Evolutionary conservation across 2,329 filamentous ascomycete genomes (phyloP).

Genomic region (Botryotinia convoluta): DNA sequence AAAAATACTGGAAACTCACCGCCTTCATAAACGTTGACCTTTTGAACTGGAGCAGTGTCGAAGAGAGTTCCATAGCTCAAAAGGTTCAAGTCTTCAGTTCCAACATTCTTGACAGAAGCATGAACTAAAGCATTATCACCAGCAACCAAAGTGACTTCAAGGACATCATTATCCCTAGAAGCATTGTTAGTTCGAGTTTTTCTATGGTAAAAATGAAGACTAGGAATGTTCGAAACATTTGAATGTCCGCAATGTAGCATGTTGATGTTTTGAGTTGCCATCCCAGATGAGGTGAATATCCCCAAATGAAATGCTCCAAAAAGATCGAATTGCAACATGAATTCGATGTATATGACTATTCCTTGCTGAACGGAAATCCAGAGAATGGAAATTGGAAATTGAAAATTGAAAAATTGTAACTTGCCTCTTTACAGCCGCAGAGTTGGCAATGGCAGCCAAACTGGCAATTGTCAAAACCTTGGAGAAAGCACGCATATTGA

Average conservation of each 20-base stretch:
- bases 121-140: constrained; percentile 41
- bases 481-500: constrained; percentile 12
- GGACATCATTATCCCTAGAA: constrained; percentile 33
- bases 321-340: background rate
- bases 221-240: background rate
- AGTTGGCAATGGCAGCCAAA: constrained; percentile 21
- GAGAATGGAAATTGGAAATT: background rate
- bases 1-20: constrained; percentile 34
- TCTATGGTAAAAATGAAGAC: background rate
- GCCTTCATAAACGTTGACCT: constrained; percentile 39
- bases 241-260: background rate
- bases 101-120: constrained; percentile 43
- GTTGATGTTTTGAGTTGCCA: background rate
- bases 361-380: background rate
- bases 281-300: too few species aligned
- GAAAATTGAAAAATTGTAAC: background rate
- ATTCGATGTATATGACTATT: background rate
- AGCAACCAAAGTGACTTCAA: constrained; percentile 33
- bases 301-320: background rate
- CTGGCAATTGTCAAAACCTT: constrained; percentile 13
- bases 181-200: constrained; percentile 23
- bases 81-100: constrained; percentile 40
- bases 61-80: constrained; percentile 44
- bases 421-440: constrained; percentile 22
- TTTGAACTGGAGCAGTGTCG: constrained; percentile 43